Evolutionary conservation across 2,329 filamentous ascomycete genomes (phyloP), one percentile per base, ranked within the genome.

Genomic region (Scedosporium aurantiacum): DNA sequence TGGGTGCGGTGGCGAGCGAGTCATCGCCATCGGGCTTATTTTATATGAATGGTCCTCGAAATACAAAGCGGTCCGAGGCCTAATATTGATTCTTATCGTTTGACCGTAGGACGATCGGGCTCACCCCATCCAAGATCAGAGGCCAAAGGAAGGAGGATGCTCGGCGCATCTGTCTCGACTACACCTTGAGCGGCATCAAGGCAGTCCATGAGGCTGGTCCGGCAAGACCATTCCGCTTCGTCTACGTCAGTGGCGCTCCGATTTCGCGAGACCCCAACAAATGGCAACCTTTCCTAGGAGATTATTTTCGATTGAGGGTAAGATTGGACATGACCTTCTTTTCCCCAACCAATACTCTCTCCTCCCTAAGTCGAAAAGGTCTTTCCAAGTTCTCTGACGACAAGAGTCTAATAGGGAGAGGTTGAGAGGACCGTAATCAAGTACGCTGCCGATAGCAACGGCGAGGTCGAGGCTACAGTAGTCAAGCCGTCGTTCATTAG

Each of bases 291-390:
- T 65, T 74, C 6, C 65, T 74, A 28, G 66, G 67, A 0, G 69
- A 79, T 47, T 82, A 82, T 61, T 64, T 58, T 6, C 61, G 76
- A 8, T 74, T 82, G 73, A 68, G 81, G n/a, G 80, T 80, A 69
- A 64, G 73, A 67, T n/a, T 3, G 37, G 14, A 50, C 4, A 1
- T 12, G 1, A 1, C n/a, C 2, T 10, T 1, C 12, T 45, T 21
- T 54, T 55, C 2, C n/a, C 10, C 0, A 3, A 3, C 18, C 18
- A 2, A 28, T 2, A 62, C 18, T 16, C 28, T 23, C 18, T 16
- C 28, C 27, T 41, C 63, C 56, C 40, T 32, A 50, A 56, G 43
- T 57, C 23, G 1, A 57, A 57, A 37, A 82, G 79, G 79, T 37
- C 32, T 37, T 37, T 37, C 32, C 32, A 12, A 37, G 32, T 37